These are phyloP conservation scores for Trichomonas vaginalis DNA, from an alignment of 208 protist genomes.

Conservation along the genomic window DNA sequence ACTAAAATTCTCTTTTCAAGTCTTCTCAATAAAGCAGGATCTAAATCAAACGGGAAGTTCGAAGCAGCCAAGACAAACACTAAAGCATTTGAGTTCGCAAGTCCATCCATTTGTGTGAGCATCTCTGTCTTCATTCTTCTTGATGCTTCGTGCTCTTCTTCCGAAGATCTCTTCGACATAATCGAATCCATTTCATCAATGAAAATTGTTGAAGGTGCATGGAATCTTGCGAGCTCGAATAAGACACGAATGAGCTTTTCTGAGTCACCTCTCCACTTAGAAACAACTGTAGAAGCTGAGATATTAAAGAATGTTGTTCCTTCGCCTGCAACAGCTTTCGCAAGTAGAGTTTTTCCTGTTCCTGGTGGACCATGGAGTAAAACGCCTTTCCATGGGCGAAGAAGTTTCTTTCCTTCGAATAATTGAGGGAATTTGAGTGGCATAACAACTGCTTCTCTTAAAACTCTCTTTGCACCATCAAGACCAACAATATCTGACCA, in stretches of 20 bases:
- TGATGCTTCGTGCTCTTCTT: conserved; percentile 36
- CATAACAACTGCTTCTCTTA: conserved; percentile 28
- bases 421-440: conserved; percentile 28
- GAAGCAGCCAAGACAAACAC: conserved; percentile 33
- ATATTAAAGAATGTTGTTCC: conserved; percentile 94
- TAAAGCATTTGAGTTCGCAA: neutral
- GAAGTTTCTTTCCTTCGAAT: conserved; percentile 22
- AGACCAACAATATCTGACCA: neutral
- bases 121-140: conserved; percentile 34
- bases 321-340: conserved; percentile 59
- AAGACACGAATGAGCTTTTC: conserved; percentile 79
- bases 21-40: conserved; percentile 27
- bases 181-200: conserved; percentile 68
- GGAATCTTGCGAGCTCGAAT: conserved; percentile 58
- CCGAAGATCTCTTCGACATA: conserved; percentile 49
- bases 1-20: conserved; percentile 35
- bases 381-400: conserved; percentile 47
- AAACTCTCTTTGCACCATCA: conserved; percentile 25
- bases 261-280: conserved; percentile 84
- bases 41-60: conserved; percentile 35
- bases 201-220: conserved; percentile 68
- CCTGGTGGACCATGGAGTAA: conserved; percentile 80
- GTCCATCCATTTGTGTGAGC: conserved; percentile 34
- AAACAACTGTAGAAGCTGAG: conserved; percentile 73
- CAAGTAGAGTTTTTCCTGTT: conserved; percentile 86